Percentiles rank a stretch among this genome's conserved stretches.
Conservation (phyloP, 2,329 filamentous ascomycete genomes). For the Fusarium sp. region DNA sequence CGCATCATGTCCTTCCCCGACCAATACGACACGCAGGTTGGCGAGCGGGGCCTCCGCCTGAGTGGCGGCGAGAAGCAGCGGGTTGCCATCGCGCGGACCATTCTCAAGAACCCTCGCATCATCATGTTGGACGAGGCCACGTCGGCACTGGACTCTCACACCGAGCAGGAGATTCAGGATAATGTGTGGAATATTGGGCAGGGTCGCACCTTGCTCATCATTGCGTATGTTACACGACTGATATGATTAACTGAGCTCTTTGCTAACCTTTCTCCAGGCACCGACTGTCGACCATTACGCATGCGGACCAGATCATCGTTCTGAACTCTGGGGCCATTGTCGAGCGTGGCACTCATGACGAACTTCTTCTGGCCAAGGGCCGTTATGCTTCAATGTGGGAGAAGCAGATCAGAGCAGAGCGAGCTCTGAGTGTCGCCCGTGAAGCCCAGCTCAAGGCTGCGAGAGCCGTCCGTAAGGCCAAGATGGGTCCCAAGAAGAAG, state of each 20-base stretch:
- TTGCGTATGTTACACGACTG: slow-evolving; percentile 73
- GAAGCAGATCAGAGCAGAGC: slow-evolving; percentile 85
- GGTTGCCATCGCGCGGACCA: slow-evolving; percentile 92
- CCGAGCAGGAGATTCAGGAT: slow-evolving; percentile 91
- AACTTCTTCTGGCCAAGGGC: slow-evolving; percentile 77
- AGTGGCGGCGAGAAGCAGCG: slow-evolving; percentile 95
- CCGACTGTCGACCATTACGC: slow-evolving; percentile 85
- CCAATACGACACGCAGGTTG: slow-evolving; percentile 89
- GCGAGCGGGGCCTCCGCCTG: slow-evolving; percentile 86
- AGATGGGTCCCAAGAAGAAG: slow-evolving; percentile 57
- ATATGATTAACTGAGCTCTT: not conserved
- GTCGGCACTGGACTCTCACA: slow-evolving; percentile 90
- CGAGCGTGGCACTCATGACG: slow-evolving; percentile 82
- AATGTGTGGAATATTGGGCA: slow-evolving; percentile 84
- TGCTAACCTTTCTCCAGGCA: slow-evolving; percentile 63
- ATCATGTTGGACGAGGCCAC: slow-evolving; percentile 96
- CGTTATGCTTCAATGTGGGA: slow-evolving; percentile 90
- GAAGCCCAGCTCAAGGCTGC: slow-evolving; percentile 52
- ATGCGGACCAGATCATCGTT: slow-evolving; percentile 87
- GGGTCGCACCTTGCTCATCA: slow-evolving; percentile 93
- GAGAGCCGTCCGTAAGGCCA: slow-evolving; percentile 60
- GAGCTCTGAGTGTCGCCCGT: slow-evolving; percentile 60
- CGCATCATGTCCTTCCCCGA: slow-evolving; percentile 91
- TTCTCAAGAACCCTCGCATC: slow-evolving; percentile 90
- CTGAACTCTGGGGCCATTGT: slow-evolving; percentile 80